Conservation (phyloP, 2,329 filamentous ascomycete species). For the Aspergillus puulaauensis region DNA sequence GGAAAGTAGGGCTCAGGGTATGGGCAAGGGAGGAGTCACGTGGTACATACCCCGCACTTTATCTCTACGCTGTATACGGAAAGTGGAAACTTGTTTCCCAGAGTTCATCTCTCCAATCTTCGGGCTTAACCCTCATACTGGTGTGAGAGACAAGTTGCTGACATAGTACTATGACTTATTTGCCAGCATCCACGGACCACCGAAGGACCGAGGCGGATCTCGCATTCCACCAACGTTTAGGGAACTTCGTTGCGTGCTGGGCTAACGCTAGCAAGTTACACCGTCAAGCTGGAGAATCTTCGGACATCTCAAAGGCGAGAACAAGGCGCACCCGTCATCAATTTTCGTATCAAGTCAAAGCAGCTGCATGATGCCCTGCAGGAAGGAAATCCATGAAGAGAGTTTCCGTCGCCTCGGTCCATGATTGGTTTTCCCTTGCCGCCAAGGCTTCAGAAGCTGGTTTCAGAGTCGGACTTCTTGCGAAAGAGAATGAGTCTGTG, state of each 20-base stretch:
- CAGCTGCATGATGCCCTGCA: constrained; percentile 6
- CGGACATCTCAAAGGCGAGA: neutral
- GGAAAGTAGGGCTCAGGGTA: constrained; percentile 20
- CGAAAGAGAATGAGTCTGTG: constrained; percentile 15
- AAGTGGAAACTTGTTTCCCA: no score
- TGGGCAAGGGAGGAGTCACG: constrained; percentile 9
- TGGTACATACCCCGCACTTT: constrained; percentile 6
- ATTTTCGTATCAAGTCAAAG: neutral
- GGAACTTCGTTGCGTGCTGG: neutral
- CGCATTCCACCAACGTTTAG: no score
- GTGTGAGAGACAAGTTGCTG: neutral
- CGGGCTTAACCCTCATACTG: neutral
- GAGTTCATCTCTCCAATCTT: neutral
- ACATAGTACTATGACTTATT: neutral
- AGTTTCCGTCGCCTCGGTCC: neutral
- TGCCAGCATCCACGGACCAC: neutral
- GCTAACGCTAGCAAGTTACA: neutral
- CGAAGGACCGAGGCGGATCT: neutral
- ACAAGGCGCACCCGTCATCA: neutral
- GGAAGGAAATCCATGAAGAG: constrained; percentile 2
- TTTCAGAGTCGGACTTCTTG: constrained; percentile 16
- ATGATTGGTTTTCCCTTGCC: constrained; percentile 14
- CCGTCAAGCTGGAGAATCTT: neutral
- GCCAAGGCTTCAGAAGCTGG: constrained; percentile 18
- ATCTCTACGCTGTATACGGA: no score